Conservation (phyloP, 768 basidiomycete genomes). For the Pholiota microspora region DNA sequence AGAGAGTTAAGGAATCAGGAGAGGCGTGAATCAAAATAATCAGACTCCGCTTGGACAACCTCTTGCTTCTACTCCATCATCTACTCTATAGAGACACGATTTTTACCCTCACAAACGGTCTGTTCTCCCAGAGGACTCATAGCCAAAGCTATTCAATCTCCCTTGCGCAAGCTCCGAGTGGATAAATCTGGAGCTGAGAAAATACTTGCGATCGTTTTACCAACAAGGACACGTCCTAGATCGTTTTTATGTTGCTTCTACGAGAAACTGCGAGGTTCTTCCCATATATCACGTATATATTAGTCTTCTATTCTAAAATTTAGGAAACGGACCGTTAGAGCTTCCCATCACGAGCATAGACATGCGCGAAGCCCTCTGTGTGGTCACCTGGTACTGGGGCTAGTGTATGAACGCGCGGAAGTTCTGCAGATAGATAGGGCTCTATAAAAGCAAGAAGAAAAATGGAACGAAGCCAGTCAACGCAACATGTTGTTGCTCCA, state of each 20-base stretch:
- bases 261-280: background rate
- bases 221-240: background rate
- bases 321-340: background rate
- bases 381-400: background rate
- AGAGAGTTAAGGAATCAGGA: conserved; percentile 50
- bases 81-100: no score
- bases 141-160: no score
- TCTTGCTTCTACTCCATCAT: background rate
- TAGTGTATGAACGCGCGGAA: background rate
- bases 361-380: background rate
- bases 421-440: background rate
- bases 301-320: background rate
- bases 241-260: background rate
- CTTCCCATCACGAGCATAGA: background rate
- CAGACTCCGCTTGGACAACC: background rate
- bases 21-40: conserved; percentile 46
- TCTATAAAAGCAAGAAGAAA: background rate
- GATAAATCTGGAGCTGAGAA: background rate
- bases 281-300: background rate
- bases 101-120: no score
- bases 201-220: background rate
- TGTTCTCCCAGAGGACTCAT: no score
- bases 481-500: background rate
- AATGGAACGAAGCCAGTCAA: background rate
- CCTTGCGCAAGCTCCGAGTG: no score